Base-by-base conservation (phyloP, 1,284 basidiomycete species). In the Cutaneotrichosporon mucoides region DNA sequence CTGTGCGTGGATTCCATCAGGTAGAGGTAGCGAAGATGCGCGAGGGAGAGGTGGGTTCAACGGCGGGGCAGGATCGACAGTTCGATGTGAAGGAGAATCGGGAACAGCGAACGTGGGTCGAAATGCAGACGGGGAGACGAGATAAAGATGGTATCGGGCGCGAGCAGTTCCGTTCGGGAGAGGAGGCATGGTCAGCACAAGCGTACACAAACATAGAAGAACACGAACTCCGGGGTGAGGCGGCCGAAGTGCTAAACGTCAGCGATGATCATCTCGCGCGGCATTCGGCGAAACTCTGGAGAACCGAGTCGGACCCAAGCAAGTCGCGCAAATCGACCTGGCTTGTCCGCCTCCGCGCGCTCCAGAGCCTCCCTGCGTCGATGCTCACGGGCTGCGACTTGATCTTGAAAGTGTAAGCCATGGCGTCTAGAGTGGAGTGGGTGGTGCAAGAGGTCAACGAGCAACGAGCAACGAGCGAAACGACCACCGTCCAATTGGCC, bases 141-240 rank as follows among this genome's bases (percentile, higher is more conserved):
- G n/a, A n/a, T n/a, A n/a, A n/a, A n/a, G n/a, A n/a, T n/a, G n/a
- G n/a, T n/a, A n/a, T n/a, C n/a, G n/a, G n/a, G n/a, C n/a, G n/a
- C n/a, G n/a, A n/a, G n/a, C n/a, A n/a, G n/a, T n/a, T n/a, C n/a
- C n/a, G n/a, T n/a, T n/a, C 9, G 8, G 38, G 15, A 24, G 10
- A 16, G 15, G 13, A 46, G 13, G 16, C 43, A 11, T 40, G 50
- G 56, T 52, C 56, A 46, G 42, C 36, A 46, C 24, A n/a, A n/a
- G n/a, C n/a, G n/a, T n/a, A n/a, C n/a, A n/a, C n/a, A n/a, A n/a
- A n/a, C n/a, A n/a, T n/a, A n/a, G n/a, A n/a, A 12, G 4, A 45
- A 13, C 34, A 67, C 71, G 56, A 56, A 74, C 71, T 72, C 73
- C 15, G 66, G 56, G 59, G 65, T 68, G 61, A 72, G 52, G 53